Evolutionary conservation across 2,329 filamentous ascomycete species (phyloP), one percentile per base, ranked within the genome.

Genomic region (Apiospora aurea): DNA sequence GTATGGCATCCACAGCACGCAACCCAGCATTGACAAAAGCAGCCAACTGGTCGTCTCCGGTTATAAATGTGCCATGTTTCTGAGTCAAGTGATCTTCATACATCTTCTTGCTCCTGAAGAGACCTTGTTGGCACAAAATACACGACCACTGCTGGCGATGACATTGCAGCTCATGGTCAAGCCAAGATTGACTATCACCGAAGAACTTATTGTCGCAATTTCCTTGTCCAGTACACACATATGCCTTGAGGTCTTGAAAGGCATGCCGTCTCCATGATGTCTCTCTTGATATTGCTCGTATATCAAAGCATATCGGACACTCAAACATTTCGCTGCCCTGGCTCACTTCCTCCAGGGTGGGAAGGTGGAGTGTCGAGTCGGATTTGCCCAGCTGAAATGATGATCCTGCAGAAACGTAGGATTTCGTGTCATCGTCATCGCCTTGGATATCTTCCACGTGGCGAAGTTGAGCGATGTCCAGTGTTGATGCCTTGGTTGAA

Each of bases 81-180:
- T 24, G 57, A 11, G 34, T 64, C 2, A n/a, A 24, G 34, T 64
- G 57, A 5, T 64, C 57, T 21, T 64, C 57, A 41, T n/a, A 41
- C 18, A n/a, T 21, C 3, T 14, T n/a, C 18, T 41, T 64, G 29
- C 34, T 34, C 57, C 18, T 41, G 57, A 64, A 64, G 4, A 21
- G 57, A 4, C 57, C 34, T 41, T 64, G 34, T 10, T 10, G 18
- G 10, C 57, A 64, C 57, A 64, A 8, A 6, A 38, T 41, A 64
- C 57, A 64, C 18, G 57, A 0, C 57, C 57, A 64, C 41, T 64
- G 57, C 34, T 64, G 57, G 16, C 57, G 57, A 64, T 64, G 57
- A 34, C 29, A 64, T 41, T 64, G 34, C 34, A 64, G 21, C 8
- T 64, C 57, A 64, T 64, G 57, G n/a, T 64, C 34, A 14, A 64